Conservation (phyloP, 2,329 filamentous ascomycete species). For the Paracoccidioides brasiliensis region DNA sequence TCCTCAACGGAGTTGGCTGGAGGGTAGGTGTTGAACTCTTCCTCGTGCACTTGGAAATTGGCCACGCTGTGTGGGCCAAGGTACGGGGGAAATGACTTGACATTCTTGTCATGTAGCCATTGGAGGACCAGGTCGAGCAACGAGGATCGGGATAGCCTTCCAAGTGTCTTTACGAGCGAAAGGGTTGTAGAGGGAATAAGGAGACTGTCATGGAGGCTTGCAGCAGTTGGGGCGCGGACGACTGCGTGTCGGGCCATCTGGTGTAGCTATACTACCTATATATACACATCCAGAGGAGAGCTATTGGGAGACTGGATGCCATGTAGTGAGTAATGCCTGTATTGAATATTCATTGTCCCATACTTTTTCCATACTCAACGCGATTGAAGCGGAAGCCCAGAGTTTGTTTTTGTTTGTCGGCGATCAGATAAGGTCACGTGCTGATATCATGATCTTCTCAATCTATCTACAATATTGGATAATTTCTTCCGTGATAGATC, state of each 20-base stretch:
- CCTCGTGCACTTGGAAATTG: conserved; percentile 35
- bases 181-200: conserved; percentile 53
- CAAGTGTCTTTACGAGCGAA: conserved; percentile 52
- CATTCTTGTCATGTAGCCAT: conserved; percentile 61
- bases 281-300: not conserved
- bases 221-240: conserved; percentile 50
- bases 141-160: conserved; percentile 56
- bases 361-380: not conserved
- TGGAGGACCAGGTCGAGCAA: conserved; percentile 59
- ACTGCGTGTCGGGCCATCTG: conserved; percentile 10
- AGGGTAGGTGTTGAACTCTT: conserved; percentile 56
- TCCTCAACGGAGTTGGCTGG: conserved; percentile 52
- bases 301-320: no score
- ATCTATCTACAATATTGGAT: not conserved
- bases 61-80: conserved; percentile 22
- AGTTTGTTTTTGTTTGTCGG: not conserved
- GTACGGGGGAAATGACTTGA: conserved; percentile 47
- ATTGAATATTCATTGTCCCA: no score
- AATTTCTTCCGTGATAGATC: no score
- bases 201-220: conserved; percentile 57
- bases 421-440: conserved; percentile 4
- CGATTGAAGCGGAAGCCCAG: conserved; percentile 3
- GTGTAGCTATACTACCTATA: not conserved
- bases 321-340: no score
- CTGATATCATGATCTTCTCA: not conserved